Evolutionary conservation across 2,329 filamentous ascomycete genomes (phyloP), one percentile per base, ranked within the genome.

Genomic region (Chrysoporthe deuterocubensis): DNA sequence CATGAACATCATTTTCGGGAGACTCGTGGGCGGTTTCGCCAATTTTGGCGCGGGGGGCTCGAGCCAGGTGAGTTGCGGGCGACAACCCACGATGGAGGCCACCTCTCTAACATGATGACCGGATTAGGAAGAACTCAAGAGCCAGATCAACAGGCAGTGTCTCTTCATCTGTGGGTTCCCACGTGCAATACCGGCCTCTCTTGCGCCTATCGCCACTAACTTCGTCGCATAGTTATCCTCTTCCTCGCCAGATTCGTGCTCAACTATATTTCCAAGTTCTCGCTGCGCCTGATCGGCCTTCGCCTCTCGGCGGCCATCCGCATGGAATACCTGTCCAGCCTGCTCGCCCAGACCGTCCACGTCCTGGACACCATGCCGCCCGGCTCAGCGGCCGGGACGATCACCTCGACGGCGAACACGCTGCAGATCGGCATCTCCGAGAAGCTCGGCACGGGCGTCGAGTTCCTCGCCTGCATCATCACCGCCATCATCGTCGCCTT

Each of bases 391-490:
- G 87, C 88, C 0, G 83, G 82, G 16, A 88, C 88, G 46, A 90
- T 91, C 70, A 90, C 89, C 0, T 84, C 86, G 1, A 88, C 87
- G 1, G 85, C 87, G 69, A 90, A 90, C 74, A 84, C 82, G 1
- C 78, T 90, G n/a, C 88, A 90, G 76, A 78, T 89, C 14, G 88
- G 89, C 3, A 88, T 90, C 50, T 89, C 87, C 0, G 87, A 90
- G 74, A 89, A 89, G 72, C 79, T 90, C 0, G 87, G 86, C 8
- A 82, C 82, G 1, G 85, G 89, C 58, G 72, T 90, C 67, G 87
- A 90, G 73, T 89, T 80, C 71, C 76, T 77, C 2, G 76, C 86
- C 0, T 84, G 85, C 37, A 82, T 89, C 64, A 74, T 87, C 43
- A 76, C 86, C 18, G 80, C 86, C 37, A 79, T 86, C 63, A 76